These are phyloP conservation scores for Syzygium malaccense DNA, from an alignment of 441 rosid species.

Conservation along the genomic window DNA sequence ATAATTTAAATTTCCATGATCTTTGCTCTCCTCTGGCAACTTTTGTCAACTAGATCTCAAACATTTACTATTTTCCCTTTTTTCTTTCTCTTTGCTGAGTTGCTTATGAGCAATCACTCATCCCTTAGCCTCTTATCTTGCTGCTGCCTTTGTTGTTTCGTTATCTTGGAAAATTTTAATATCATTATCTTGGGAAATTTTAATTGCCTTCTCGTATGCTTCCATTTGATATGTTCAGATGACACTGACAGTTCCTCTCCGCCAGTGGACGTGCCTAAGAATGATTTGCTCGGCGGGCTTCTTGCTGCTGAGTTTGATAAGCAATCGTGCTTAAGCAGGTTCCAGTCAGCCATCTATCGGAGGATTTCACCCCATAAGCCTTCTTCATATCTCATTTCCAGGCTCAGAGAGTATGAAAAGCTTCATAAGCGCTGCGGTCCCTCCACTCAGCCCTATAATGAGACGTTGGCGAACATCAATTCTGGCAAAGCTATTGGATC, in stretches of 20 bases:
- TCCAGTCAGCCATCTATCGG: conserved; percentile 37
- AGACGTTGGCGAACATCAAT: conserved; percentile 37
- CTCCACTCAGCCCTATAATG: conserved; percentile 38
- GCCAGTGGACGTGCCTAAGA: conserved; percentile 13
- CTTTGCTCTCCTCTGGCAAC: not conserved
- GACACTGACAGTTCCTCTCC: conserved; percentile 13
- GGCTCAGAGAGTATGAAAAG: conserved; percentile 61
- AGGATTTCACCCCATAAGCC: conserved; percentile 47
- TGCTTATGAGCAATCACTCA: not conserved
- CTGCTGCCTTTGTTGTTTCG: not conserved
- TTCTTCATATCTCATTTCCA: conserved; percentile 53
- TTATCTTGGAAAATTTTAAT: not conserved
- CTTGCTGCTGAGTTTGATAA: conserved; percentile 55
- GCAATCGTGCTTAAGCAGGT: conserved; percentile 56
- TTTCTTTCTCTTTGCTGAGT: not conserved
- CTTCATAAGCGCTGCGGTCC: conserved; percentile 77
- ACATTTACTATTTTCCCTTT: not conserved
- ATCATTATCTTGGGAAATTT: not conserved
- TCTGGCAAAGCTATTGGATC: conserved; percentile 20
- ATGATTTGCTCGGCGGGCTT: conserved; percentile 58
- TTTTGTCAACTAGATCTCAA: not conserved
- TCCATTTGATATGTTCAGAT: conserved; percentile 18
- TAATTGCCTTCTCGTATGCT: not conserved
- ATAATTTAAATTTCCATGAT: too few relatives aligned
- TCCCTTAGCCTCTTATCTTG: not conserved